phyloP scores from a whole-genome alignment of 2,329 filamentous ascomycete genomes.

The Beauveria asiatica region DNA sequence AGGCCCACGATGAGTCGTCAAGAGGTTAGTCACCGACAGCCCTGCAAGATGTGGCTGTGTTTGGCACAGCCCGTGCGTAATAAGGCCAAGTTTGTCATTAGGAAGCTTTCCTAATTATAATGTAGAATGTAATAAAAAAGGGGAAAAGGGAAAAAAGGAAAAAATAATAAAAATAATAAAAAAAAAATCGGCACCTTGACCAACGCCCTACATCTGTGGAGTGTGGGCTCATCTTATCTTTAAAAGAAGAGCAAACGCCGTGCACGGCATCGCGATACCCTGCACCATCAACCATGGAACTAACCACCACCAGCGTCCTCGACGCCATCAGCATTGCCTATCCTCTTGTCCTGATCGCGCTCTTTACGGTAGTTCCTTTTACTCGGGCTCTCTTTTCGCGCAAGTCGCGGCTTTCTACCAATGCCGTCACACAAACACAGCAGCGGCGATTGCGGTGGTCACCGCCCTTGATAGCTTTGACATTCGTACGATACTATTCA shows the following conservation, averaged over 20 bases:
- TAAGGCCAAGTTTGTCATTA: too few relatives aligned
- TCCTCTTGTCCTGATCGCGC: background rate
- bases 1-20: too few relatives aligned
- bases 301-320: background rate
- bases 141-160: too few relatives aligned
- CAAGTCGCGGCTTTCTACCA: background rate
- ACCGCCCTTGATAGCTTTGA: background rate
- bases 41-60: too few relatives aligned
- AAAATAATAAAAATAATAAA: too few relatives aligned
- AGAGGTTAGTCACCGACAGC: too few relatives aligned
- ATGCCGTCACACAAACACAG: background rate
- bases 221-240: background rate
- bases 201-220: background rate
- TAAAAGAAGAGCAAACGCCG: too few relatives aligned
- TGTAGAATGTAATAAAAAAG: too few relatives aligned
- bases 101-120: too few relatives aligned
- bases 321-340: background rate
- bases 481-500: background rate
- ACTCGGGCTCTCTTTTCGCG: background rate
- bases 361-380: background rate
- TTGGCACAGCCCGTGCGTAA: too few relatives aligned
- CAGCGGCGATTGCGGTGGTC: background rate
- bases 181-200: too few relatives aligned
- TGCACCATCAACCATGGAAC: background rate
- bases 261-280: background rate